phyloP scores from a whole-genome alignment of 2,329 filamentous ascomycete species.

The Fusarium sarcochroum region DNA sequence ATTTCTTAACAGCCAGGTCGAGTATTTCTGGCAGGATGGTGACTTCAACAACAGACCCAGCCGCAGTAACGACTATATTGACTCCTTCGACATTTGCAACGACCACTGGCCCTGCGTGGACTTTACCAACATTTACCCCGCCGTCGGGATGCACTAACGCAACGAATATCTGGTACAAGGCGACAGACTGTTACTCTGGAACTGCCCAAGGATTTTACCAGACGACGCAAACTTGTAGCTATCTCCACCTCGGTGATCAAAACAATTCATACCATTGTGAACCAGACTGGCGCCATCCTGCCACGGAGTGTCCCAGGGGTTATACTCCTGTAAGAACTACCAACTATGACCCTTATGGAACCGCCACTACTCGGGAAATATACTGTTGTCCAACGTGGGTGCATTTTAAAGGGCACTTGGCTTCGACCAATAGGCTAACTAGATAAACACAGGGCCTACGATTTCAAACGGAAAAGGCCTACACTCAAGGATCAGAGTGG shows the following conservation, averaged over 20 bases:
- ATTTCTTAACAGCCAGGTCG: not conserved
- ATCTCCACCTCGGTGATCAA: not conserved
- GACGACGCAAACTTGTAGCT: not conserved
- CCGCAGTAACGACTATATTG: rapidly evolving
- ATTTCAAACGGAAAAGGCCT: not conserved
- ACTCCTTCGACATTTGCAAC: not conserved
- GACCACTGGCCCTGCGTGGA: not conserved
- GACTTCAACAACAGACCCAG: not conserved
- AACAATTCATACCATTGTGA: not conserved
- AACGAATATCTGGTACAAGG: not conserved
- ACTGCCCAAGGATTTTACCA: not conserved
- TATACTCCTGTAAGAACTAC: not conserved
- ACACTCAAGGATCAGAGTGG: not conserved
- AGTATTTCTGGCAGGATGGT: too few relatives aligned
- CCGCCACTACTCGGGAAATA: not conserved
- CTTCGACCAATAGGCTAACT: not conserved
- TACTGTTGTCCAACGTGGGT: not conserved
- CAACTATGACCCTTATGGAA: rapidly evolving
- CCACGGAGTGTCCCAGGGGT: not conserved
- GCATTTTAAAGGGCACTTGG: not conserved
- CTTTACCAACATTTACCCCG: slow-evolving; percentile 1
- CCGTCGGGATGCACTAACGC: slow-evolving; percentile 7
- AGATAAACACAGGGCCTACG: not conserved
- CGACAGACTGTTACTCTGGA: not conserved
- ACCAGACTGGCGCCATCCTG: not conserved